Base-by-base conservation (phyloP, 2,329 filamentous ascomycete species). In the Hirsutella rhossiliensis region DNA sequence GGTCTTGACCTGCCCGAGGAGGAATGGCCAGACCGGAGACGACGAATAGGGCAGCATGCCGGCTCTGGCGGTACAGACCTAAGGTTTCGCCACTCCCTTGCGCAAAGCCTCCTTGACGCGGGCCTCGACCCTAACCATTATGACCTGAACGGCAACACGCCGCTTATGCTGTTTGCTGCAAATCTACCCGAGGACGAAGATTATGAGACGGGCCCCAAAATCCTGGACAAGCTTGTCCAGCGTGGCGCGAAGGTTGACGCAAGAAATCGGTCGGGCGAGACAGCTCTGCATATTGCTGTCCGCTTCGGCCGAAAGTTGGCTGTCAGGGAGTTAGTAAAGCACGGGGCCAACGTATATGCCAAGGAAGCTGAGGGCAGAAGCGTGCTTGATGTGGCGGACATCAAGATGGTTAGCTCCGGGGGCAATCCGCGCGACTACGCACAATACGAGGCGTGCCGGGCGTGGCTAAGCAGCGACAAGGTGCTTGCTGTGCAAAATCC, bases 201-300 rank as follows among this genome's bases (percentile, higher is more conserved):
- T 49, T 68, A 74, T 52, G 68, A 63, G 50, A 50, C 59, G 17
- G 67, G 71, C 0, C 67, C 73, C 2, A 48, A 54, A 4, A 69
- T 76, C 7, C 56, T 78, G 6, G 57, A 64, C 42, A 52, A 60
- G 0, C 62, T 78, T 1, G 50, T 74, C 17, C 45, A 56, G 0
- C 55, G 54, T 0, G 69, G 71, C 1, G 72, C 71, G 0, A 54
- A 65, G 2, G 49, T 76, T 5, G 62, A 76, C 45, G 68, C 65
- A 5, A 69, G 73, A 27, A 78, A 78, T 52, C 61, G 72, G 4
- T 57, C 62, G 1, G 74, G 74, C 34, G 75, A 78, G 57, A 78
- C 75, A 0, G 67, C 73, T 0, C 61, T 78, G 27, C 71, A 76
- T 32, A 53, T 78, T 9, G 74, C 75, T 0, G 72, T 73, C 2